Base-by-base conservation (phyloP, 2,329 filamentous ascomycete species). In the Shiraia bambusicola region DNA sequence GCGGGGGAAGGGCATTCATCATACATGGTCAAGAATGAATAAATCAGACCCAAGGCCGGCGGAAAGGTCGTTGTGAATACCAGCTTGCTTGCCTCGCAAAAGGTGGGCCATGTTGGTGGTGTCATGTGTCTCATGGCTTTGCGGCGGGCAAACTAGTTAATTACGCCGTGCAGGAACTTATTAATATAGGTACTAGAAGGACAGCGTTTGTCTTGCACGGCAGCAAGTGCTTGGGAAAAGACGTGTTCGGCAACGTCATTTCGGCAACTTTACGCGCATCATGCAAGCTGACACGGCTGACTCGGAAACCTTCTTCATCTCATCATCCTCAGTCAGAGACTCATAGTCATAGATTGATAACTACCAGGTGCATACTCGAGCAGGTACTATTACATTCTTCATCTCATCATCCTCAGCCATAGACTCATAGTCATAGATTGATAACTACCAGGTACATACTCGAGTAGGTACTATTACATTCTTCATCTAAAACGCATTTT, bases 1-100 rank as follows among this genome's bases (percentile, higher is more conserved):
- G 28, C 25, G 29, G 48, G 40, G 26, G 3, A 36, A 50, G 52
- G 45, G 39, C 51, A 65, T n/a, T n/a, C n/a, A n/a, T n/a, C 70
- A 42, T 73, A 82, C 87, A 70, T 95, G 88, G 65, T 96, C 90
- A 16, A 92, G 81, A 45, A 81, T 76, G 66, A 97, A 95, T 11
- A 88, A 73, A 48, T 88, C 87, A 27, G 88, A 80, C 13, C 82
- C 77, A 50, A 97, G 82, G 54, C 85, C 87, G 13, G 84, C 83
- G 37, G 91, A 95, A 54, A 98, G 79, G 72, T 97, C 93, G 71
- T 86, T 88, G 66, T 90, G 86, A 58, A 98, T 86, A 61, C 93
- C 93, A 42, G 89, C 82, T 77, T 97, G 93, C 77, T 95, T 96
- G 58, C 88, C 87, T 66, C 93, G 80, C 50, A 98, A 75, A 66